phyloP scores from a whole-genome alignment of 352 stramenopile species.

The Globisporangium paroecandrum region DNA sequence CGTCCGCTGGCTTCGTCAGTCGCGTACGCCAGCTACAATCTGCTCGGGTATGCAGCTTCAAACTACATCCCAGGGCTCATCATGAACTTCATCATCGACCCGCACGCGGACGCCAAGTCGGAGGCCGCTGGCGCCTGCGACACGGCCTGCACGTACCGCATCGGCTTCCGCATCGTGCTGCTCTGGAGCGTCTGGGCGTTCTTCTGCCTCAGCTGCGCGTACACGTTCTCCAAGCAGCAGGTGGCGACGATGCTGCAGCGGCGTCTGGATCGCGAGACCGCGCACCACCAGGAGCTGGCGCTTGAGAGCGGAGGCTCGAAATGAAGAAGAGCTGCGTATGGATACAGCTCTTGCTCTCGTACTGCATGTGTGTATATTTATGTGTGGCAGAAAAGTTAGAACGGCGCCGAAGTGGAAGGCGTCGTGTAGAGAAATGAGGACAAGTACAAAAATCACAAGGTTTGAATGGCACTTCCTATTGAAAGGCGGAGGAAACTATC shows the following conservation, averaged over 20 bases:
- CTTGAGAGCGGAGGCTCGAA: slow-evolving; percentile 9
- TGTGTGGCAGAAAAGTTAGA: slow-evolving; percentile 9
- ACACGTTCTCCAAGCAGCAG: slow-evolving; percentile 14
- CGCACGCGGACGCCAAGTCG: slow-evolving; percentile 23
- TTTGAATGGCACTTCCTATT: slow-evolving; percentile 3
- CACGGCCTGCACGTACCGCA: slow-evolving; percentile 72
- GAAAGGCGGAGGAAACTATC: neutral
- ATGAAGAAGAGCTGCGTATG: neutral
- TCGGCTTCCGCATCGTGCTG: slow-evolving; percentile 80
- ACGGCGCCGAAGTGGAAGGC: neutral
- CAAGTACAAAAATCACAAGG: neutral
- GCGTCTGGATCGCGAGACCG: neutral
- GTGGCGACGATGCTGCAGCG: slow-evolving; percentile 11
- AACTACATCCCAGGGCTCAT: slow-evolving; percentile 82
- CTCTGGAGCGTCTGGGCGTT: slow-evolving; percentile 73
- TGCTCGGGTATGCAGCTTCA: slow-evolving; percentile 83
- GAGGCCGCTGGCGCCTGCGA: slow-evolving; percentile 41
- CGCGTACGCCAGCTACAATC: slow-evolving; percentile 78
- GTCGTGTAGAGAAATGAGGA: slow-evolving; percentile 6
- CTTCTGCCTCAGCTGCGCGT: slow-evolving; percentile 53
- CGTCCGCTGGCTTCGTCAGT: slow-evolving; percentile 75
- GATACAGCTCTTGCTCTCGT: neutral
- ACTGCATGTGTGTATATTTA: slow-evolving; percentile 11
- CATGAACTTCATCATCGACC: slow-evolving; percentile 77
- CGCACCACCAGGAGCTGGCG: neutral